phyloP scores from a whole-genome alignment of 208 protist genomes.

The Tritrichomonas foetus region DNA sequence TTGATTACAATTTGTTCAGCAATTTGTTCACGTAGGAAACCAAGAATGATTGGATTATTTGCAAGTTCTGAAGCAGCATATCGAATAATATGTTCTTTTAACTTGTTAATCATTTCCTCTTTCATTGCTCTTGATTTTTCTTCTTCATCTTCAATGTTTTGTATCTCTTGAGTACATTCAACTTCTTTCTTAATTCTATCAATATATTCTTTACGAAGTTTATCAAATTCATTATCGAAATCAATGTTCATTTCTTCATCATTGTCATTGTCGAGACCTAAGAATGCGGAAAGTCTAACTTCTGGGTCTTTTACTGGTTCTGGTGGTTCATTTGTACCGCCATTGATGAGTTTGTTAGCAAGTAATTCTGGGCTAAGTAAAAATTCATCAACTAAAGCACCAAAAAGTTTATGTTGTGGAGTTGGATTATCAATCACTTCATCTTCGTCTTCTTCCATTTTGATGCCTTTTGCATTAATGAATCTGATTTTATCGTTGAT shows the following conservation, averaged over 20 bases:
- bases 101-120: neutral
- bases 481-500: neutral
- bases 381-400: neutral
- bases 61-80: neutral
- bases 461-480: neutral
- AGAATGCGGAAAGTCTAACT: neutral
- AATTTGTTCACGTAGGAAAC: neutral
- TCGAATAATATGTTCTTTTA: neutral
- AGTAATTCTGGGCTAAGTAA: neutral
- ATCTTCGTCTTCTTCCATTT: neutral
- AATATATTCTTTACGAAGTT: too few species aligned
- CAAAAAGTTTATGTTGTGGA: neutral
- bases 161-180: neutral
- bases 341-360: neutral
- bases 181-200: neutral
- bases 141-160: neutral
- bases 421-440: neutral
- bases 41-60: neutral
- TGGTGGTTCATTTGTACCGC: neutral
- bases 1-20: neutral
- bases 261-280: too few species aligned
- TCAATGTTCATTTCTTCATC: too few species aligned
- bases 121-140: neutral
- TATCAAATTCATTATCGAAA: too few species aligned
- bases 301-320: neutral